Percentiles rank a stretch among this genome's conserved stretches.
phyloP scores from a whole-genome alignment of 768 basidiomycete genomes.

The Boletus reticulatus region DNA sequence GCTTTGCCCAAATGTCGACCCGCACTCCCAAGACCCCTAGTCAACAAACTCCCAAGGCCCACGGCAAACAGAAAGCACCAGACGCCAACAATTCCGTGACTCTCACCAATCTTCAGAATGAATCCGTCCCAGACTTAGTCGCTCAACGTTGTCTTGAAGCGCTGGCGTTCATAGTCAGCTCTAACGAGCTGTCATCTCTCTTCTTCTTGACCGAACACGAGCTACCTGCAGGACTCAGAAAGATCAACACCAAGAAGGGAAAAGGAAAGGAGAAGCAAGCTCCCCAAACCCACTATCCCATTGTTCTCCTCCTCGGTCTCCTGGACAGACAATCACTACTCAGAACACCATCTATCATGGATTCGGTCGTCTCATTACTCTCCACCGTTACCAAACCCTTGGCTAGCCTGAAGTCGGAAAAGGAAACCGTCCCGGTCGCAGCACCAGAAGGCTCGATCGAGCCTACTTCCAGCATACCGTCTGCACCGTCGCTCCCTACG shows the following conservation, averaged over 20 bases:
- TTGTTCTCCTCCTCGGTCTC: slow-evolving; percentile 84
- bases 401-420: slow-evolving; percentile 54
- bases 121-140: slow-evolving; percentile 88
- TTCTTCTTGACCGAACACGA: slow-evolving; percentile 99
- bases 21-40: slow-evolving; percentile 53
- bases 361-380: slow-evolving; percentile 84
- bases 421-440: slow-evolving; percentile 30
- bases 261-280: slow-evolving; percentile 92
- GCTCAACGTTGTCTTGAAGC: slow-evolving; percentile 94
- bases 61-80: slow-evolving; percentile 67
- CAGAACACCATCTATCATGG: slow-evolving; percentile 87
- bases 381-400: slow-evolving; percentile 88
- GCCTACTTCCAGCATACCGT: slow-evolving; percentile 2
- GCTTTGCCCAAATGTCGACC: slow-evolving; percentile 89
- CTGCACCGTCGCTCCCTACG: slow-evolving; percentile 3
- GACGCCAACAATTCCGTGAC: slow-evolving; percentile 53
- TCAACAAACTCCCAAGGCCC: slow-evolving; percentile 41
- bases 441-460: slow-evolving; percentile 18
- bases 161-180: slow-evolving; percentile 79
- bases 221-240: slow-evolving; percentile 72
- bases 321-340: slow-evolving; percentile 86
- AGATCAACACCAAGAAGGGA: slow-evolving; percentile 74
- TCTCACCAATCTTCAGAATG: slow-evolving; percentile 57
- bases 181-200: slow-evolving; percentile 79
- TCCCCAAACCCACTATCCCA: slow-evolving; percentile 83